Conservation (phyloP, 148 eudicot genomes). For the Nepenthes mirabilis region DNA sequence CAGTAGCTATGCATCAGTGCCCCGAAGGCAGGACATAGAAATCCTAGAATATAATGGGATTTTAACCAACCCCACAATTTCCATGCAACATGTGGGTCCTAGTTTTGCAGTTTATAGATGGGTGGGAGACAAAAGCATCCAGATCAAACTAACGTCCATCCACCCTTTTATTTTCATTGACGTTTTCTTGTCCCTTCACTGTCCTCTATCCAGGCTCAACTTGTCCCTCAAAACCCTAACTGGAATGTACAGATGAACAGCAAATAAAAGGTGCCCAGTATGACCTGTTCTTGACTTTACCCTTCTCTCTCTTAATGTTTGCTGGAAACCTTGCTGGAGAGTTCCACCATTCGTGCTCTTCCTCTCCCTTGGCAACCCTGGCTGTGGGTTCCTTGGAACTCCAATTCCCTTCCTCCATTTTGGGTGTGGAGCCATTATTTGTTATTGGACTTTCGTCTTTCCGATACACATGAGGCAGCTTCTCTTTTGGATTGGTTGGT, state of each 20-base stretch:
- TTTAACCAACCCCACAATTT: too few species aligned
- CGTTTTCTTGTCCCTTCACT: not conserved
- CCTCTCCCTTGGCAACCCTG: constrained; percentile 12
- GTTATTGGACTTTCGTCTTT: constrained; percentile 17
- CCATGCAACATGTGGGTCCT: too few species aligned
- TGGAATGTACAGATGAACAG: constrained; percentile 58
- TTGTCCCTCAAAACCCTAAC: constrained; percentile 8
- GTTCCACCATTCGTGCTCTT: constrained; percentile 58
- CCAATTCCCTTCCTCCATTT: not conserved
- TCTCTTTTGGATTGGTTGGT: constrained; percentile 31
- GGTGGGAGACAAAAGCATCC: too few species aligned
- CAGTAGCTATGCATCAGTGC: too few species aligned
- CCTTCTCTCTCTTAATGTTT: constrained; percentile 53
- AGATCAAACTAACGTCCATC: too few species aligned
- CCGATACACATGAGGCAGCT: constrained; percentile 8
- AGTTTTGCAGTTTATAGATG: too few species aligned
- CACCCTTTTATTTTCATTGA: not conserved
- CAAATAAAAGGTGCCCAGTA: constrained; percentile 63
- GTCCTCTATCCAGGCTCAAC: not conserved
- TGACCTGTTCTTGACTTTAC: constrained; percentile 32
- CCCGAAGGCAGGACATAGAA: too few species aligned
- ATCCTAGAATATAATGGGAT: too few species aligned
- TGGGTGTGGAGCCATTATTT: constrained; percentile 8
- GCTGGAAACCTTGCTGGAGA: constrained; percentile 59
- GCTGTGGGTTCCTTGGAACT: not conserved